These are phyloP conservation scores for Trichoderma breve DNA, from an alignment of 2,329 filamentous ascomycete genomes.

Conservation along the genomic window DNA sequence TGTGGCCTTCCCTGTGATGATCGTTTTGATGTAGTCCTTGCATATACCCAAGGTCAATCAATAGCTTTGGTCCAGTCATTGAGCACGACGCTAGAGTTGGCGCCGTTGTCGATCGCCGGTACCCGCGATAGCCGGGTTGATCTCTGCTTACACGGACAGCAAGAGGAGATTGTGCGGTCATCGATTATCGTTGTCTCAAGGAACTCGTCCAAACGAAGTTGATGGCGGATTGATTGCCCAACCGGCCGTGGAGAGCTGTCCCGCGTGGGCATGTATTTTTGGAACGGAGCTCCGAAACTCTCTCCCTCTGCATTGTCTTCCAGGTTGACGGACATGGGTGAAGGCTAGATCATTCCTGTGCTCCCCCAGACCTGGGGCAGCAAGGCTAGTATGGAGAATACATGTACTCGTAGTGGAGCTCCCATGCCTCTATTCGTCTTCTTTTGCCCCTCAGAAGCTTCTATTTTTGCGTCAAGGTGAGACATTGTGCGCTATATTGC, in stretches of 20 bases:
- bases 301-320: not conserved
- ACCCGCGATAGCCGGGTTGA: not conserved
- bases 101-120: not conserved
- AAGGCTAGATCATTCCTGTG: not conserved
- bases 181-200: not conserved
- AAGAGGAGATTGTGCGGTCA: not conserved
- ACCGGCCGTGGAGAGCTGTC: not conserved
- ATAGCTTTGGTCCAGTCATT: not conserved
- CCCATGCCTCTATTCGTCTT: not conserved
- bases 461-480: constrained; percentile 1
- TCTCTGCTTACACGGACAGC: not conserved
- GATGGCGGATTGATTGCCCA: not conserved
- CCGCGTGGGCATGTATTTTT: not conserved
- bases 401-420: not conserved
- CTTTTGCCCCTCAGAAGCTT: not conserved
- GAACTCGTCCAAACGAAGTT: not conserved
- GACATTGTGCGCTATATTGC: not conserved
- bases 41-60: not conserved
- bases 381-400: not conserved
- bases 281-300: not conserved
- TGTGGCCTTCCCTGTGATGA: not conserved
- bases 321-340: not conserved
- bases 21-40: not conserved
- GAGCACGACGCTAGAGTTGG: not conserved
- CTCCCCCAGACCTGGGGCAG: not conserved